Evolutionary conservation across 2,329 filamentous ascomycete species (phyloP), one percentile per base, ranked within the genome.

Genomic region (Rhynchosporium graminicola): DNA sequence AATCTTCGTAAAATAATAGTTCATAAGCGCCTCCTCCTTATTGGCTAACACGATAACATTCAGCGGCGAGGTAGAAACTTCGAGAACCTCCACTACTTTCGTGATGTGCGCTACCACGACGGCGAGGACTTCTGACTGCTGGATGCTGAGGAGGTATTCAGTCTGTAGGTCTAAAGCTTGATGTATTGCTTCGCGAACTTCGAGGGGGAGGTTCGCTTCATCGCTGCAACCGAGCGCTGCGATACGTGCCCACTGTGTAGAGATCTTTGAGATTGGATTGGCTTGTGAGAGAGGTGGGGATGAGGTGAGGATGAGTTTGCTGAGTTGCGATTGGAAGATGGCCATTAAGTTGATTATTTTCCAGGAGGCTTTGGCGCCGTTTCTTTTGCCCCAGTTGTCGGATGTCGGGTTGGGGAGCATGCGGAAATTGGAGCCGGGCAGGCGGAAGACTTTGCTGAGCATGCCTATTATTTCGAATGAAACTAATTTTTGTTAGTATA

Each of bases 381-480:
- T 59, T 15, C 67, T 69, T 50, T 73, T 82, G 62, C 84, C 78
- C 83, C 82, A 86, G n/a, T 72, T 74, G 59, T 82, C 80, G 1
- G 77, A 75, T 0, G 83, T 86, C 0, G 83, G 83, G 64, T 86
- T 86, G 0, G 83, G 83, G 1, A 86, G 75, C 71, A 80, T 79
- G 1, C 81, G 81, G 64, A 82, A 86, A 61, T 75, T 77, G 55
- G 76, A 83, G 51, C 80, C 73, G 5, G 75, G 74, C 28, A 84
- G 79, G 58, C 83, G 80, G 28, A 84, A 75, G 0, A 77, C 78
- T 31, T 77, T 77, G 50, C 79, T 78, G 0, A 86, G 72, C 83
- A 86, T 86, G n/a, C 82, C 83, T 2, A 84, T 70, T 0, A 86
- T 77, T 68, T 86, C 83, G 57, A 86, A 86, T 0, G 81, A 78